Evolutionary conservation across 805 yeast genomes (phyloP).

Genomic region (Kuraishia hungarica): DNA sequence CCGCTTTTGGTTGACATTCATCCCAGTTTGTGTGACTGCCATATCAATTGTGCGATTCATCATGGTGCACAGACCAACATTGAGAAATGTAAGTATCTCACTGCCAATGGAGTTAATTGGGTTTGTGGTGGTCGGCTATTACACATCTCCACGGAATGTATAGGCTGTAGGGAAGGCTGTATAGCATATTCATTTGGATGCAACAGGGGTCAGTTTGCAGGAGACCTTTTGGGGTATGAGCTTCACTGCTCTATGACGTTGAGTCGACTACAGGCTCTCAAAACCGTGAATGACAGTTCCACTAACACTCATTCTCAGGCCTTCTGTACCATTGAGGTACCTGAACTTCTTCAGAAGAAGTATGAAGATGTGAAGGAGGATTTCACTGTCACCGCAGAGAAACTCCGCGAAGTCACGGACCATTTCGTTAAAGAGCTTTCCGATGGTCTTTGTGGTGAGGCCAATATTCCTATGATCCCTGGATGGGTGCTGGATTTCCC

Average conservation of each 20-base stretch:
- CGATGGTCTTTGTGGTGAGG: slow-evolving; percentile 67
- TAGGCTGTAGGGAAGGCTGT: too few relatives aligned
- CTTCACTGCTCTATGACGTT: too few relatives aligned
- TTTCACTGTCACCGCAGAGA: slow-evolving; percentile 54
- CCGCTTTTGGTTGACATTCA: too few relatives aligned
- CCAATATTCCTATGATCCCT: slow-evolving; percentile 93
- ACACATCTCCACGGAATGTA: too few relatives aligned
- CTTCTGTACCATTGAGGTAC: slow-evolving; percentile 60
- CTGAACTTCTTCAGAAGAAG: slow-evolving; percentile 51
- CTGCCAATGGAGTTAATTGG: not conserved
- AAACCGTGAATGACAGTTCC: not conserved
- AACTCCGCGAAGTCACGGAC: slow-evolving; percentile 55
- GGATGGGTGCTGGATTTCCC: slow-evolving; percentile 95
- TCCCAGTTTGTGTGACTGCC: too few relatives aligned
- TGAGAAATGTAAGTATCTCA: not conserved
- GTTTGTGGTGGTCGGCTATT: not conserved
- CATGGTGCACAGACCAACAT: not conserved
- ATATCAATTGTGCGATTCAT: too few relatives aligned
- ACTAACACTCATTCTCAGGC: slow-evolving; percentile 7
- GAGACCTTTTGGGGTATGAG: too few relatives aligned
- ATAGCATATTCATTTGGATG: too few relatives aligned
- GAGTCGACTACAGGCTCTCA: too few relatives aligned
- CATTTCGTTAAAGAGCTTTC: slow-evolving; percentile 76
- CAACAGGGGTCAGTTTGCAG: too few relatives aligned
- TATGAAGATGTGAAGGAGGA: slow-evolving; percentile 48